Evolutionary conservation across 306 rosid genomes (phyloP).

Genomic region (Casuarina cunninghamiana): DNA sequence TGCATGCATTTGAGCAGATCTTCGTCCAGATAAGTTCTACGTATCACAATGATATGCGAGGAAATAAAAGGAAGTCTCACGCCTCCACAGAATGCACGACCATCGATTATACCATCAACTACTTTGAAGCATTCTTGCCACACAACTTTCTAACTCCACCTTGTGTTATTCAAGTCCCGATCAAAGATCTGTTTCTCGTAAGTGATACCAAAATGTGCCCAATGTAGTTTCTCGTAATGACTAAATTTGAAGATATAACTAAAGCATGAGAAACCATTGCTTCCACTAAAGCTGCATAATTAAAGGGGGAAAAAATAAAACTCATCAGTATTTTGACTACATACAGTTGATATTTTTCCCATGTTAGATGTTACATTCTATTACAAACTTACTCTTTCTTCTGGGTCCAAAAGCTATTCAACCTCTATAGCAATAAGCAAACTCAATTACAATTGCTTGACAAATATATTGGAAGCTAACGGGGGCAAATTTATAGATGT

Average conservation of each 20-base stretch:
- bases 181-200: conserved; percentile 34
- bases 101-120: conserved; percentile 13
- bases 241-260: conserved; percentile 13
- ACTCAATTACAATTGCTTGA: background rate
- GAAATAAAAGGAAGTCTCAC: background rate
- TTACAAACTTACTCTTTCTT: conserved; percentile 69
- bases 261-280: background rate
- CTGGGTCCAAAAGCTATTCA: conserved; percentile 79
- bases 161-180: background rate
- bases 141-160: conserved; percentile 18
- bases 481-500: background rate
- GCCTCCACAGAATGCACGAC: conserved; percentile 18
- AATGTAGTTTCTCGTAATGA: background rate
- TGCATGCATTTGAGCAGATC: background rate
- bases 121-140: conserved; percentile 3
- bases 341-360: conserved; percentile 71
- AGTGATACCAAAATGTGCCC: background rate
- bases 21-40: background rate
- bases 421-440: conserved; percentile 61
- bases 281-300: background rate
- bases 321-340: conserved; percentile 15
- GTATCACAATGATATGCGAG: background rate
- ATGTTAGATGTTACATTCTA: conserved; percentile 61
- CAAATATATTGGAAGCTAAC: background rate
- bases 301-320: background rate